Evolutionary conservation across 352 stramenopile species (phyloP).

Genomic region (Pythium sp.): DNA sequence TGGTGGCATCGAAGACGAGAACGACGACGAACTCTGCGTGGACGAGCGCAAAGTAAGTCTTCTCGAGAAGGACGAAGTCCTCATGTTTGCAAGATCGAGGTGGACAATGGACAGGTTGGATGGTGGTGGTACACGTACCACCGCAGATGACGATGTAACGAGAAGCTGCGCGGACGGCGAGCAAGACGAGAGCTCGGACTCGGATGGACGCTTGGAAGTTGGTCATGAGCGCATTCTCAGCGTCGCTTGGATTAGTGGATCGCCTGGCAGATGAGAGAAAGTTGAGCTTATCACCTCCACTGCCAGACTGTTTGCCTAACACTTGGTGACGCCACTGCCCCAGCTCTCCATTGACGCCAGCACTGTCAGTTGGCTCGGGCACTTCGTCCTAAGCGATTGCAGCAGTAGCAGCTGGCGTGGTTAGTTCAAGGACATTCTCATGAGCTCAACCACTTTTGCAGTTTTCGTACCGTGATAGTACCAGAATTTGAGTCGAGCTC

Average conservation of each 20-base stretch:
- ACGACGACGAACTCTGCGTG: not conserved
- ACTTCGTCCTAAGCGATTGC: constrained; percentile 5
- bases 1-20: not conserved
- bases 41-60: not conserved
- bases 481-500: constrained; percentile 40
- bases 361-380: constrained; percentile 4
- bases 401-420: too few relatives aligned
- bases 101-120: constrained; percentile 1
- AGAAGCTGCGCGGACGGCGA: constrained; percentile 1
- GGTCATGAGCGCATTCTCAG: constrained; percentile 10
- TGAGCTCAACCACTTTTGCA: not conserved
- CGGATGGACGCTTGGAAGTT: constrained; percentile 11
- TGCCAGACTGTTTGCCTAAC: not conserved
- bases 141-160: not conserved
- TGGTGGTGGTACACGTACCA: not conserved
- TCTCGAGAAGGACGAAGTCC: not conserved
- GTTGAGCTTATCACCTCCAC: not conserved
- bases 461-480: constrained; percentile 28
- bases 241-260: not conserved
- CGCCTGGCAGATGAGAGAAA: not conserved
- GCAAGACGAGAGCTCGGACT: constrained; percentile 9
- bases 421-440: not conserved
- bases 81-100: constrained; percentile 8
- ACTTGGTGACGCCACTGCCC: constrained; percentile 4
- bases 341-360: constrained; percentile 14